Conservation (phyloP, 306 rosid species). For the Glycine soja region DNA sequence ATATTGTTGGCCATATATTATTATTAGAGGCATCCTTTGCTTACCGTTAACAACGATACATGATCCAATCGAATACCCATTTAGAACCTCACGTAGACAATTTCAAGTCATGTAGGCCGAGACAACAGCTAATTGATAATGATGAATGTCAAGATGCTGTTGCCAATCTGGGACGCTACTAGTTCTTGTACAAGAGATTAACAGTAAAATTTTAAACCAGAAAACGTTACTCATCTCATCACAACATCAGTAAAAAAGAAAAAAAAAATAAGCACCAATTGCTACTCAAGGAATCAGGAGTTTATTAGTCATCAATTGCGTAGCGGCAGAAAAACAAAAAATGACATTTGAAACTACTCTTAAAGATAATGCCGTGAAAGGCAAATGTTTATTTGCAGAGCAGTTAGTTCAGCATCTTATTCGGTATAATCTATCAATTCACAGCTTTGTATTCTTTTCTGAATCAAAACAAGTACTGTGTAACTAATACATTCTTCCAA, state of each 20-base stretch:
- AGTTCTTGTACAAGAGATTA: too few relatives aligned
- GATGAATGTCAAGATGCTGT: too few relatives aligned
- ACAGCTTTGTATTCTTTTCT: background rate
- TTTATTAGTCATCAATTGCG: background rate
- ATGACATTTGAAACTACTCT: background rate
- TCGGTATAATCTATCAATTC: background rate
- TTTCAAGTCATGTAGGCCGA: too few relatives aligned
- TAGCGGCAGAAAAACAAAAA: background rate
- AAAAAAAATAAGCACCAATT: background rate
- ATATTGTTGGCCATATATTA: too few relatives aligned
- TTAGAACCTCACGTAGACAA: too few relatives aligned
- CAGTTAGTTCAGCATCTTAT: conserved; percentile 1
- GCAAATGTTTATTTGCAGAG: background rate
- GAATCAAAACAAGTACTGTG: background rate
- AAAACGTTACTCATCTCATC: background rate
- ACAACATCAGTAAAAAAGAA: background rate
- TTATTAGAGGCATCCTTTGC: background rate
- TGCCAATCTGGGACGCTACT: too few relatives aligned
- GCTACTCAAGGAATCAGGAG: background rate
- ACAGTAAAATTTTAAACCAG: too few relatives aligned
- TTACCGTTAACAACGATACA: too few relatives aligned
- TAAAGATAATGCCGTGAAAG: too few relatives aligned
- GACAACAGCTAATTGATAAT: too few relatives aligned
- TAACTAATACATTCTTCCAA: too few relatives aligned
- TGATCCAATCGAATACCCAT: too few relatives aligned